Base-by-base conservation (phyloP, 352 stramenopile genomes). In the Globisporangium camurandrum region DNA sequence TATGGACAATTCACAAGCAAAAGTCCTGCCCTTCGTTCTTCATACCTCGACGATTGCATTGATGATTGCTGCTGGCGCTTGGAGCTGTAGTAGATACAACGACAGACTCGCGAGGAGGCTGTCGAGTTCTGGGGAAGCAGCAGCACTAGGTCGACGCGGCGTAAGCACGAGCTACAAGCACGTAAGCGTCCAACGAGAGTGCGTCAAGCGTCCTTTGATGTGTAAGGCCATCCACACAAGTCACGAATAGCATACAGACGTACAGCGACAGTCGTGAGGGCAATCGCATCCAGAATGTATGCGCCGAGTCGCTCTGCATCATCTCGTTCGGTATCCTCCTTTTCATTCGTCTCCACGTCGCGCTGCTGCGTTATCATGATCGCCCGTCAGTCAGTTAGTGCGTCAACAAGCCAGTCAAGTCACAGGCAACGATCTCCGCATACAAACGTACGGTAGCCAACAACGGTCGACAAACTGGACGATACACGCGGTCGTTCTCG, bases 401-500 rank as follows among this genome's bases (percentile, higher is more conserved):
- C n/a, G n/a, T n/a, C n/a, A n/a, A 24, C 5, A 22, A 14, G 16
- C 8, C 14, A 9, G 36, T 19, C 36, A 8, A 4, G 36, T 26
- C 16, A 24, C 6, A 16, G 6, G 36, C 7, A 17, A 23, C 9
- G 36, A 1, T 39, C n/a, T n/a, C n/a, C 12, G 19, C 12, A 39
- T 10, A 37, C 4, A 37, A 17, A 17, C 33, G 19, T 17, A 1
- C 12, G 8, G 19, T 39, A 17, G 10, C 41, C 57, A 59, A 23
- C 24, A 7, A 9, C 28, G 22, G 24, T 31, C 23, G 17, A 47
- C 7, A 26, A 30, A 34, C 47, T 4, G 60, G 19, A 40, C 52
- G 56, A 48, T 64, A 74, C 4, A 78, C n/a, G 12, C 54, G 55
- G 49, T 74, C 62, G 33, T 75, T 81, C 36, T 75, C 59, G 14